Base-by-base conservation (phyloP, 352 stramenopile genomes). In the Phytophthora podocarpi region DNA sequence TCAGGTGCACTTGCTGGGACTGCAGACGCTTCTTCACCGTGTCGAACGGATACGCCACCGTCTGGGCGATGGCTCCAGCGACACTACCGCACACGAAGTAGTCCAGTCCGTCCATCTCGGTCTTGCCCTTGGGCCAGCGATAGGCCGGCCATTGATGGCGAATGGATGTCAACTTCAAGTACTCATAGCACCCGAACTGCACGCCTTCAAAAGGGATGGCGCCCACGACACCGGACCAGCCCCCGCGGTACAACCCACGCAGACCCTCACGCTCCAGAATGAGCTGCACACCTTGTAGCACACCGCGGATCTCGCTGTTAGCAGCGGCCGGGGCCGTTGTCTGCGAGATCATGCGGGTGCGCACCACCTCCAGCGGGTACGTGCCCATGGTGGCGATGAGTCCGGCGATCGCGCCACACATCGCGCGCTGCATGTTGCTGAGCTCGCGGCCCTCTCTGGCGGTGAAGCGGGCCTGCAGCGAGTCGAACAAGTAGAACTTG, bases 131-230 rank as follows among this genome's bases (percentile, higher is more conserved):
- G 7, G 78, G 72, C 84, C 83, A 90, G 8, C 82, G 82, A 35
- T 71, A 89, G 12, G 72, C 59, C 8, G 80, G 82, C 78, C 78
- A 91, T 23, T 81, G 79, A 15, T 79, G 40, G 27, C 59, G 54
- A 51, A 74, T 64, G 1, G 67, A 63, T n/a, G 70, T 74, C 42
- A 68, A 46, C 64, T 93, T 95, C 52, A 91, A 62, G 54, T 85
- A 91, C 64, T 91, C 85, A 62, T 93, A 95, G 65, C 82, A 91
- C 21, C 79, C 83, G 46, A 95, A 95, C 71, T 95, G 84, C 46
- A 90, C 77, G 21, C 86, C 86, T 43, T 93, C 82, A 34, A 93
- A 95, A 31, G 86, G 86, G 39, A 93, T 89, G 34, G 83, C 78
- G 30, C 86, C 86, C 10, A 79, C 66, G 34, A 93, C 67, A 2